These are phyloP conservation scores for Rhizopogon sp. DNA, from an alignment of 768 basidiomycete genomes.

Conservation along the genomic window DNA sequence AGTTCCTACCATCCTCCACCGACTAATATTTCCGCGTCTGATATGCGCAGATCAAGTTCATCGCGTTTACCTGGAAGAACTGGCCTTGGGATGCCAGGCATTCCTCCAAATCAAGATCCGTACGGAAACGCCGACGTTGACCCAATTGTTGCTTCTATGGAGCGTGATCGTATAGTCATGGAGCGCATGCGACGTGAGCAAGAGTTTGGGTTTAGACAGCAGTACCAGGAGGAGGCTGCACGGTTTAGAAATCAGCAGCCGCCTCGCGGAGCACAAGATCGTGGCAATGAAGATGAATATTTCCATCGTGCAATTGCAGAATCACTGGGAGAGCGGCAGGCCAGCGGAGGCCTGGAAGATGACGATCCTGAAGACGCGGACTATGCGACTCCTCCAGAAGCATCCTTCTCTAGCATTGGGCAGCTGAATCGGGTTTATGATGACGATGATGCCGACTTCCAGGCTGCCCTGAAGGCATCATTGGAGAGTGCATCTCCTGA, in stretches of 20 bases:
- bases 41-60: slow-evolving; percentile 12
- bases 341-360: slow-evolving; percentile 14
- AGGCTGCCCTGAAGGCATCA: slow-evolving; percentile 84
- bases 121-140: slow-evolving; percentile 34
- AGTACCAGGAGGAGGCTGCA: slow-evolving; percentile 40
- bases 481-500: slow-evolving; percentile 59
- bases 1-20: slow-evolving; percentile 17
- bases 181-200: slow-evolving; percentile 64
- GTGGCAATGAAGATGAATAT: slow-evolving; percentile 53
- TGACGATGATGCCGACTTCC: slow-evolving; percentile 83
- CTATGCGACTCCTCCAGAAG: slow-evolving; percentile 3
- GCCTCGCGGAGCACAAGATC: slow-evolving; percentile 2
- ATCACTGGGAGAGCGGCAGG: slow-evolving; percentile 15
- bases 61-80: slow-evolving; percentile 12
- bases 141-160: slow-evolving; percentile 64
- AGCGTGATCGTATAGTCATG: slow-evolving; percentile 53
- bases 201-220: slow-evolving; percentile 58
- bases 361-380: slow-evolving; percentile 23
- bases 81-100: slow-evolving; percentile 6
- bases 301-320: slow-evolving; percentile 38
- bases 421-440: slow-evolving; percentile 54
- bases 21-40: slow-evolving; percentile 22
- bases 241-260: slow-evolving; percentile 13
- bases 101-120: slow-evolving; percentile 27
- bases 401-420: slow-evolving; percentile 4